Percentiles rank a stretch among this genome's conserved stretches.
Evolutionary conservation across 441 rosid genomes (phyloP).

Genomic region (Populus tomentosa): DNA sequence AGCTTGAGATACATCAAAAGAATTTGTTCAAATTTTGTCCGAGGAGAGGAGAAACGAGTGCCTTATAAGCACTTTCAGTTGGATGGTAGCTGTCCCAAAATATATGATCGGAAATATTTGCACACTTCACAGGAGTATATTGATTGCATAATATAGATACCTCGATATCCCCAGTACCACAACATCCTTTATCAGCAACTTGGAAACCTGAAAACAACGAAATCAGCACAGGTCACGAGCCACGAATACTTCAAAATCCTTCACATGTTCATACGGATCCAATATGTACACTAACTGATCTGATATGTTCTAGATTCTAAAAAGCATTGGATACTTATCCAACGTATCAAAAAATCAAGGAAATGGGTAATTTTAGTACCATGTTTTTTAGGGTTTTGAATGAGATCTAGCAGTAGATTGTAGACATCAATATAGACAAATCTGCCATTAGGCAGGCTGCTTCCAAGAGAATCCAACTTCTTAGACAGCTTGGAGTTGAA

Average conservation of each 20-base stretch:
- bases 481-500: constrained; percentile 59
- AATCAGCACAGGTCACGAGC: not conserved
- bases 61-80: constrained; percentile 39
- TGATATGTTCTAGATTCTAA: not conserved
- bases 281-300: not conserved
- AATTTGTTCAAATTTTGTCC: constrained; percentile 10
- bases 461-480: constrained; percentile 19
- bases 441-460: constrained; percentile 27
- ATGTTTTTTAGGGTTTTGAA: constrained; percentile 36
- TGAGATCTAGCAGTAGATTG: constrained; percentile 44
- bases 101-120: constrained; percentile 26
- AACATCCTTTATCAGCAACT: constrained; percentile 35
- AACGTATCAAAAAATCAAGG: not conserved
- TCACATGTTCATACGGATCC: not conserved
- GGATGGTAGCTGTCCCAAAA: constrained; percentile 65
- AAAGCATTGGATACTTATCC: not conserved
- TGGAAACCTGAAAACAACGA: constrained; percentile 30
- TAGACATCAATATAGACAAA: constrained; percentile 53
- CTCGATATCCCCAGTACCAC: constrained; percentile 49
- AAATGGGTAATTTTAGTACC: constrained; percentile 30
- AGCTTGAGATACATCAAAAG: constrained; percentile 8
- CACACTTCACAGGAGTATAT: constrained; percentile 23
- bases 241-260: not conserved
- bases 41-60: constrained; percentile 20
- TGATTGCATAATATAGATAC: constrained; percentile 35